Base-by-base conservation (phyloP, 225 moss, liverwort and hornwort species). In the Takakia lepidozioides region DNA sequence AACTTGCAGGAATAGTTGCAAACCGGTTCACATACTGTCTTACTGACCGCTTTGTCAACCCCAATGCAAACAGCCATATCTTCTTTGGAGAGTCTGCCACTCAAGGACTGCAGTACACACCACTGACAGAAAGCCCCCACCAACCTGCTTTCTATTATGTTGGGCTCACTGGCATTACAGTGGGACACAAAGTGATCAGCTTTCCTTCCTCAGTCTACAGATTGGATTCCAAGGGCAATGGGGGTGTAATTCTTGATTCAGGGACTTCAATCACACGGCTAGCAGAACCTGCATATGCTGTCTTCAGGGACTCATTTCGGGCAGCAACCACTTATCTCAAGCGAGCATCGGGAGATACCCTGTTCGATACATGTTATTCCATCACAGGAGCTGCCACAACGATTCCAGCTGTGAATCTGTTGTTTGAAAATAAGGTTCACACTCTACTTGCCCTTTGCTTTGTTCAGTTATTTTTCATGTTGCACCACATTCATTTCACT, bases 21-120 rank as follows among this genome's bases (percentile, higher is more conserved):
- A 66, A 73, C 3, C 69, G 58, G 6, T 91, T 87, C 62, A 69
- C 84, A 17, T 91, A 91, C 42, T 91, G 91, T 17, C 81, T 91
- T 21, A 73, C 68, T 0, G 84, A 91, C 23, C 68, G 83, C 4
- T 81, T 78, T 15, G 38, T 46, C 1, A 43, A 64, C 35, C 35
- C 56, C 2, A 58, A 60, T 0, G 66, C 56, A 5, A 58, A 67
- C 1, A 82, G 85, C 17, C 77, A 80, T 47, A 64, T 89, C 34
- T 67, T 66, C 57, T 85, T 85, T 3, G 89, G 89, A 1, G 76
- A 74, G 13, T 20, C 43, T 10, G 56, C 45, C 8, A 48, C 38
- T 15, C 14, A 7, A 4, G 62, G 68, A 10, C 59, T 85, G 52
- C 19, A 50, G 1, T 89, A 71, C 37, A 89, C 80, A 1, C 68